phyloP scores from a whole-genome alignment of 2,329 filamentous ascomycete species.

The Nannizzia gypsea region DNA sequence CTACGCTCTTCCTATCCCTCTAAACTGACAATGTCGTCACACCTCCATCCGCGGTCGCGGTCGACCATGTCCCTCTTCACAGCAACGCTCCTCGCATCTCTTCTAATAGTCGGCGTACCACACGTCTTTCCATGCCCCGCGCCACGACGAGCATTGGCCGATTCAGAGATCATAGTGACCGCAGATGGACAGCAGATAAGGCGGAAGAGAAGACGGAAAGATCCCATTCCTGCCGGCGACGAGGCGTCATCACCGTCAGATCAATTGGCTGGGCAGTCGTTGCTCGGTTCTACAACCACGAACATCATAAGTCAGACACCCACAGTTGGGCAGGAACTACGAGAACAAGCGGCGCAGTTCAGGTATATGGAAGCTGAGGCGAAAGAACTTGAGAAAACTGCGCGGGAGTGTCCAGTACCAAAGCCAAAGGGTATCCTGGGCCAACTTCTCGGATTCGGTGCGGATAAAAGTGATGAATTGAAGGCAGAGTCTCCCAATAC shows the following conservation, averaged over 20 bases:
- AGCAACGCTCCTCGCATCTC: constrained; percentile 77
- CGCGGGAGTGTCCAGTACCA: constrained; percentile 79
- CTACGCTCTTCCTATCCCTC: not conserved
- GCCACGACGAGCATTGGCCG: constrained; percentile 61
- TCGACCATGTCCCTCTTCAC: constrained; percentile 92
- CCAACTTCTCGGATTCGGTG: constrained; percentile 58
- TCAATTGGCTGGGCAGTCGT: not conserved
- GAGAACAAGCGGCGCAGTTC: constrained; percentile 35
- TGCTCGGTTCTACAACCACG: not conserved
- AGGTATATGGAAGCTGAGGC: constrained; percentile 32
- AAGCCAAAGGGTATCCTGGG: constrained; percentile 74
- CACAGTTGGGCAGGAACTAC: constrained; percentile 5
- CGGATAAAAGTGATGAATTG: constrained; percentile 8
- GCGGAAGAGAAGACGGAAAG: constrained; percentile 27
- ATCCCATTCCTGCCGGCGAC: constrained; percentile 13
- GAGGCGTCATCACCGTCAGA: not conserved
- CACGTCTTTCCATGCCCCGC: constrained; percentile 87
- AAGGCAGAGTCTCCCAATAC: not conserved
- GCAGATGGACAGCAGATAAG: constrained; percentile 32
- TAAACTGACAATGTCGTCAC: constrained; percentile 54
- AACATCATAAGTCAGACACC: not conserved
- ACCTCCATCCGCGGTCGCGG: constrained; percentile 85
- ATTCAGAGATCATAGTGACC: constrained; percentile 43
- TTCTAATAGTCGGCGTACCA: constrained; percentile 82
- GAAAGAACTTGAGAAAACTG: constrained; percentile 31